phyloP scores from a whole-genome alignment of 257 asterid genomes.

The Nyctanthes arbortristis region DNA sequence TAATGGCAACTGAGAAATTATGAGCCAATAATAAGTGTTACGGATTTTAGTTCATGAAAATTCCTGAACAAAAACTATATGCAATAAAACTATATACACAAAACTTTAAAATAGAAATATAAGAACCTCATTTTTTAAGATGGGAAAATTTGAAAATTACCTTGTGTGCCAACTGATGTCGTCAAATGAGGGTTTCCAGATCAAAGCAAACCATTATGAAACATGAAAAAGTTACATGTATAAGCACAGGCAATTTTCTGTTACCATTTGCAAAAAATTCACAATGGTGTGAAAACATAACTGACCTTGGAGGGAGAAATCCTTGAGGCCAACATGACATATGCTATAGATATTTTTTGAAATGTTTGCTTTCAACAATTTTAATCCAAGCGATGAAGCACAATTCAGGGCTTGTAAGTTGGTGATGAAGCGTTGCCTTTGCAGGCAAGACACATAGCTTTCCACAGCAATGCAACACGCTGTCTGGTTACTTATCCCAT shows the following conservation, averaged over 20 bases:
- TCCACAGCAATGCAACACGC: constrained; percentile 74
- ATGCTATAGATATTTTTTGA: constrained; percentile 66
- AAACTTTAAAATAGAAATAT: not conserved
- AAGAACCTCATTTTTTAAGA: not conserved
- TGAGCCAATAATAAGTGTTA: not conserved
- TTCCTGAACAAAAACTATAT: not conserved
- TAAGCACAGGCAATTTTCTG: constrained; percentile 34
- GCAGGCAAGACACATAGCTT: constrained; percentile 81
- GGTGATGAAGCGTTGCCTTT: constrained; percentile 91
- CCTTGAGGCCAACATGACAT: constrained; percentile 88
- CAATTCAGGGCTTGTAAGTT: constrained; percentile 97
- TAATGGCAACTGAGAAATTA: not conserved
- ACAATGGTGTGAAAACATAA: constrained; percentile 21
- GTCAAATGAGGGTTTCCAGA: constrained; percentile 35
- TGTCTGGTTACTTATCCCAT: constrained; percentile 46
- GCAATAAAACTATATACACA: not conserved
- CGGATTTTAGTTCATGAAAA: not conserved
- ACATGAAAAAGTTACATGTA: constrained; percentile 23
- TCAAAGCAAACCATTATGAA: constrained; percentile 36
- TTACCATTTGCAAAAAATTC: not conserved
- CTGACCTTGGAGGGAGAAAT: constrained; percentile 97
- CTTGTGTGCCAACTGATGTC: constrained; percentile 72
- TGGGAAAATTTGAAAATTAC: constrained; percentile 38
- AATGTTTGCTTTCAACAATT: constrained; percentile 70
- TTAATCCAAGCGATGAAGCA: constrained; percentile 83